These are phyloP conservation scores for Suillus brevipes DNA, from an alignment of 768 basidiomycete genomes.

Conservation along the genomic window DNA sequence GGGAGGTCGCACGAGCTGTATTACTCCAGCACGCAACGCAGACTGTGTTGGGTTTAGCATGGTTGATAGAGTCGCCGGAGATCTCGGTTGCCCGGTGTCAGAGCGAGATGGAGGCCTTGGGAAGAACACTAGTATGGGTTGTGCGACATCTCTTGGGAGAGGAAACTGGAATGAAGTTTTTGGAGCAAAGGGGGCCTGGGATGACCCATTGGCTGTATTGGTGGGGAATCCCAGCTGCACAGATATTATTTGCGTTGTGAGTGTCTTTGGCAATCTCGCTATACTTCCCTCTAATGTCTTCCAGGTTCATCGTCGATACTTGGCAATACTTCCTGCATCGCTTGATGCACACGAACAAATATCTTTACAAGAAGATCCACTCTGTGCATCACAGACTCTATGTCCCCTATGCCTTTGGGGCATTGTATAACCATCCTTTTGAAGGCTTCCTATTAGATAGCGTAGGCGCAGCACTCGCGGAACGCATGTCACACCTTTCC, in stretches of 20 bases:
- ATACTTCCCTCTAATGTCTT: conserved; percentile 4
- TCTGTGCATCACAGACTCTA: conserved; percentile 95
- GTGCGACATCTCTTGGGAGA: conserved; percentile 43
- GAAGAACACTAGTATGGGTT: conserved; percentile 39
- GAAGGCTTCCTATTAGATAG: conserved; percentile 93
- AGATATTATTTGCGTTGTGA: conserved; percentile 81
- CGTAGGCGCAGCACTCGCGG: conserved; percentile 76
- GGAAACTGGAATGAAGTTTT: conserved; percentile 35
- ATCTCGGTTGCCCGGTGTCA: conserved; percentile 39
- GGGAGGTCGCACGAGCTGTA: conserved; percentile 77
- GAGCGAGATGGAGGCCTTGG: conserved; percentile 43
- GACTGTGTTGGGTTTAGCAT: conserved; percentile 69
- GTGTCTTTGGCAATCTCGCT: conserved; percentile 34
- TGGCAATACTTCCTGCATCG: conserved; percentile 99
- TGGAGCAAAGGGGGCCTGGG: conserved; percentile 38
- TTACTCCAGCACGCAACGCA: conserved; percentile 85
- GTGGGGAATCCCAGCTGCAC: conserved; percentile 83
- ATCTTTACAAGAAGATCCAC: conserved; percentile 88
- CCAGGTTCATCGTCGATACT: conserved; percentile 90
- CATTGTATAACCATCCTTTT: conserved; percentile 95
- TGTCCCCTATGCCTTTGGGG: conserved; percentile 95
- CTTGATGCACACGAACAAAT: conserved; percentile 86
- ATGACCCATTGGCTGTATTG: conserved; percentile 77
- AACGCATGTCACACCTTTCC: conserved; percentile 64
- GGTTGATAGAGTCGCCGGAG: conserved; percentile 51